Evolutionary conservation across 1,139 yeast genomes (phyloP).

Genomic region (Tardiomyces digboiensis): DNA sequence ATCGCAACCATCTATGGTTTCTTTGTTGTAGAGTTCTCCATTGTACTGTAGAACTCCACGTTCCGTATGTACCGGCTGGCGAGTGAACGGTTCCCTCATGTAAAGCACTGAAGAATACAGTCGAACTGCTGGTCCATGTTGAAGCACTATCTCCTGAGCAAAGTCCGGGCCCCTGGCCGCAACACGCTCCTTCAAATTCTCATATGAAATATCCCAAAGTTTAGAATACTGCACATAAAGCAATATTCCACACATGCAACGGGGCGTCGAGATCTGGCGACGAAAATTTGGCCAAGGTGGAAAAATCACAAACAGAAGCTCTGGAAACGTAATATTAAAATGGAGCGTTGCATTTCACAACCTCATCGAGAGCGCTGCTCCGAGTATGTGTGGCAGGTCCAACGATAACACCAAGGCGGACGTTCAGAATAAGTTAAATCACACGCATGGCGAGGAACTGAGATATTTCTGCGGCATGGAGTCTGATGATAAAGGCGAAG

Average conservation of each 20-base stretch:
- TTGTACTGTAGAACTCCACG: slow-evolving; percentile 53
- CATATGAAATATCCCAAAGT: background rate
- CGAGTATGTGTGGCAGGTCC: too few relatives aligned
- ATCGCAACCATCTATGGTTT: slow-evolving; percentile 40
- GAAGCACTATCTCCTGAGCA: background rate
- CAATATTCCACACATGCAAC: background rate
- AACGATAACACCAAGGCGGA: background rate
- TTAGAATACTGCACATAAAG: background rate
- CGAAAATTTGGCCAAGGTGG: too few relatives aligned
- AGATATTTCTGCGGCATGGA: too few relatives aligned
- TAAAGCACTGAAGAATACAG: slow-evolving; percentile 51
- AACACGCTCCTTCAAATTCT: background rate
- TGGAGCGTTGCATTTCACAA: too few relatives aligned
- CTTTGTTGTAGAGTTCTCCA: slow-evolving; percentile 73
- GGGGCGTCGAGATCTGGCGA: too few relatives aligned
- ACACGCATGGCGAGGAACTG: too few relatives aligned
- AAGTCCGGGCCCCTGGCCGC: background rate
- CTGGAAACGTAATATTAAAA: too few relatives aligned
- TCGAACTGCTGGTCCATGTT: slow-evolving; percentile 1
- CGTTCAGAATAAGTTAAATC: background rate
- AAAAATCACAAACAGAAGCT: too few relatives aligned
- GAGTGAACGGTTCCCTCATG: slow-evolving; percentile 63
- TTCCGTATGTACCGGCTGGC: slow-evolving; percentile 48
- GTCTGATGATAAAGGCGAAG: background rate
- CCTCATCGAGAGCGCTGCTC: too few relatives aligned